phyloP scores from a whole-genome alignment of 441 rosid genomes.

The Adansonia gregorii region DNA sequence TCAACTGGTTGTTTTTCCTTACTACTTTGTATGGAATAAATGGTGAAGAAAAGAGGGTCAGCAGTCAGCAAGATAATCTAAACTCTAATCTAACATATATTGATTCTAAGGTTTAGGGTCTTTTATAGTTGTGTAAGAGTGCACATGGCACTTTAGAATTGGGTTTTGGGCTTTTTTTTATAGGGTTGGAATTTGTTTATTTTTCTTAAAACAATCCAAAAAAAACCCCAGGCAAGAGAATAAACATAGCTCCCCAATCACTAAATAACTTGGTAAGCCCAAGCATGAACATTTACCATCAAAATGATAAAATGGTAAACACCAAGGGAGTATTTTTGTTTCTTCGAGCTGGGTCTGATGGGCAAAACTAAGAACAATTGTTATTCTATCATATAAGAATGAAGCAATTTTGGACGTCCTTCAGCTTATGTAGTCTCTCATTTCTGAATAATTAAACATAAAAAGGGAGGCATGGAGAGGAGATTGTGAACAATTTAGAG shows the following conservation, averaged over 20 bases:
- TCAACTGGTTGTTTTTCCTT: background rate
- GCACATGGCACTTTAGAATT: background rate
- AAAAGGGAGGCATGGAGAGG: background rate
- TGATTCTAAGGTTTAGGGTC: background rate
- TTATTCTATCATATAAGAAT: background rate
- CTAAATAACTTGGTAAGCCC: background rate
- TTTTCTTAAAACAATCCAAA: background rate
- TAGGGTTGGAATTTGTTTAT: background rate
- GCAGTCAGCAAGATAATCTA: background rate
- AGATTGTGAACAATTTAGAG: too few species aligned
- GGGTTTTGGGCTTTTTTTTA: background rate
- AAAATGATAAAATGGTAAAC: background rate
- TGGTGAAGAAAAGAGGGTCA: background rate
- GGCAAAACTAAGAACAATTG: background rate
- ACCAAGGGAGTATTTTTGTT: background rate
- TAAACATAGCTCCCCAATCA: background rate
- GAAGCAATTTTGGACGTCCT: background rate
- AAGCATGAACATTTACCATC: background rate
- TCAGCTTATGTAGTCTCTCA: too few species aligned
- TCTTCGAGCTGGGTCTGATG: background rate
- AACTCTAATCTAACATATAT: background rate
- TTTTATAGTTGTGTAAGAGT: background rate
- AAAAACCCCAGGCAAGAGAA: background rate
- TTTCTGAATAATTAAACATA: conserved; percentile 11
- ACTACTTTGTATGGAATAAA: background rate